These are phyloP conservation scores for Hypoxylon sp. DNA, from an alignment of 2,329 filamentous ascomycete genomes.

Conservation along the genomic window DNA sequence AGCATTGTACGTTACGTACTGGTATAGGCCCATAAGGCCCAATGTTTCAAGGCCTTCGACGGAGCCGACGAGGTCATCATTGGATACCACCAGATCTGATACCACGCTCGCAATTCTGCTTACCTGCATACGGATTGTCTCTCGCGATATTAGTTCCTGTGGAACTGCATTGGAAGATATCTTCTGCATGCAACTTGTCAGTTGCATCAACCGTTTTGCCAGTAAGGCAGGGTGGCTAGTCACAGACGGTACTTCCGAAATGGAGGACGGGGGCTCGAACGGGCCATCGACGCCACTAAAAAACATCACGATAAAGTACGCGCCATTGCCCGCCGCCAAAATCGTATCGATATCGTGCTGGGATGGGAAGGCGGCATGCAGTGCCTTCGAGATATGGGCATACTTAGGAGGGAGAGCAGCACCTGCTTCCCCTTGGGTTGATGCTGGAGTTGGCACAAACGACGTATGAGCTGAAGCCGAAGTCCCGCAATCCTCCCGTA, in stretches of 20 bases:
- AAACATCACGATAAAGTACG: slow-evolving; percentile 51
- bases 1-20: slow-evolving; percentile 47
- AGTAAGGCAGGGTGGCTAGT: slow-evolving; percentile 64
- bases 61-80: slow-evolving; percentile 67
- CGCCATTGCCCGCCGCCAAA: slow-evolving; percentile 47
- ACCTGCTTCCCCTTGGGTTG: slow-evolving; percentile 43
- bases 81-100: slow-evolving; percentile 61
- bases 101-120: slow-evolving; percentile 54
- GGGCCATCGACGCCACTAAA: slow-evolving; percentile 53
- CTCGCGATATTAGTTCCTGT: slow-evolving; percentile 49
- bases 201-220: slow-evolving; percentile 63
- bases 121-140: slow-evolving; percentile 51
- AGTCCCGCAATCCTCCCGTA: slow-evolving; percentile 36
- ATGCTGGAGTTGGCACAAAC: slow-evolving; percentile 38
- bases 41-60: slow-evolving; percentile 69
- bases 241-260: slow-evolving; percentile 53
- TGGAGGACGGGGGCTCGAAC: slow-evolving; percentile 43
- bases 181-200: slow-evolving; percentile 61
- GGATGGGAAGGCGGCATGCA: slow-evolving; percentile 56
- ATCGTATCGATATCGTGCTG: slow-evolving; percentile 56
- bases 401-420: slow-evolving; percentile 49
- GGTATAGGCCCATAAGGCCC: slow-evolving; percentile 63
- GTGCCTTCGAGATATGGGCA: slow-evolving; percentile 53
- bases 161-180: slow-evolving; percentile 56
- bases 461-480: slow-evolving; percentile 38